These are phyloP conservation scores for Salix brachista DNA, from an alignment of 345 rosid species.

Conservation along the genomic window DNA sequence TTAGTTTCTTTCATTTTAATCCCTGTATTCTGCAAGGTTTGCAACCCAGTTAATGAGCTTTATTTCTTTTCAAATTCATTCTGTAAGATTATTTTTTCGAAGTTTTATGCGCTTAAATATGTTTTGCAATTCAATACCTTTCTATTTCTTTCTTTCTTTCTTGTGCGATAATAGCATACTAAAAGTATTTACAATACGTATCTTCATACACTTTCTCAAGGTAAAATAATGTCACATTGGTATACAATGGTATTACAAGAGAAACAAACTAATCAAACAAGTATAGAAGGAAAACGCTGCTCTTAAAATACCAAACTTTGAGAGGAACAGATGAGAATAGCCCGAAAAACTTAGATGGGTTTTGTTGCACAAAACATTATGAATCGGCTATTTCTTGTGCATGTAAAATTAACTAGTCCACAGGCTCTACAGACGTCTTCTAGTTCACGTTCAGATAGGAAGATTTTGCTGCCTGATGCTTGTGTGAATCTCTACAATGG, in stretches of 20 bases:
- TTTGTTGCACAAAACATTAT: slow-evolving; percentile 76
- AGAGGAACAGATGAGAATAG: not conserved
- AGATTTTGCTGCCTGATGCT: slow-evolving; percentile 46
- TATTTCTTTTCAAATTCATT: too few species aligned
- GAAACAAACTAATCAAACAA: not conserved
- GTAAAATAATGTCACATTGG: not conserved
- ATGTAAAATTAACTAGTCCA: slow-evolving; percentile 60
- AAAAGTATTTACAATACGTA: too few species aligned
- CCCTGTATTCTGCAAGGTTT: too few species aligned
- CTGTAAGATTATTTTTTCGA: too few species aligned
- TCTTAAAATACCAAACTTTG: not conserved
- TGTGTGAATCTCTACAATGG: slow-evolving; percentile 41
- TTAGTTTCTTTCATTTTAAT: too few species aligned
- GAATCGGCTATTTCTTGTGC: slow-evolving; percentile 51
- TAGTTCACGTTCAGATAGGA: slow-evolving; percentile 63
- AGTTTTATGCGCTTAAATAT: too few species aligned
- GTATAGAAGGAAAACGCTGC: not conserved
- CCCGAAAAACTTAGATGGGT: slow-evolving; percentile 36
- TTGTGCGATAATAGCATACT: too few species aligned
- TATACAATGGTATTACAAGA: too few species aligned
- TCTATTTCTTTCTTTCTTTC: too few species aligned
- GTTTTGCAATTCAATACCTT: too few species aligned
- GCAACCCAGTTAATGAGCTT: too few species aligned
- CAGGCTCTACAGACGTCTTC: slow-evolving; percentile 77
- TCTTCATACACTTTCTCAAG: not conserved